Evolutionary conservation across 164 flowering plant species (phyloP), one percentile per base, ranked within the genome.

Genomic region (Brasenia schreberi): DNA sequence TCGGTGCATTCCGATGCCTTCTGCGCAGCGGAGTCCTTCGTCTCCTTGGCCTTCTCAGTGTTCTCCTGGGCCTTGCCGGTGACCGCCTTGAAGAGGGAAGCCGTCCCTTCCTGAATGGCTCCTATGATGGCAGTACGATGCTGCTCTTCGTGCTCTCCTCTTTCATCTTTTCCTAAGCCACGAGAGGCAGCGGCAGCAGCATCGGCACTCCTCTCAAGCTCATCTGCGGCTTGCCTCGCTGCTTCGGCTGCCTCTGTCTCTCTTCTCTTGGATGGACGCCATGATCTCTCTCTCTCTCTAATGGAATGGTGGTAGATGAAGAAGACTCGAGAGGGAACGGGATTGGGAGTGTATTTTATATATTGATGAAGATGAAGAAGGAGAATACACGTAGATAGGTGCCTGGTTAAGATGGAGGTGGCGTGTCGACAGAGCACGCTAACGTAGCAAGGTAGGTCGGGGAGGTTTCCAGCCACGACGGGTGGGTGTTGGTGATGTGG

Each of bases 41-140:
- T 19, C 63, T 79, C 76, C 60, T 58, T 67, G 3, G 77, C 73
- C 73, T 78, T 81, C 66, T 7, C 67, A 17, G 14, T 49, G 0
- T 79, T 70, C 65, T 75, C 74, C 12, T 1, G 39, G 0, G 72
- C 56, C 77, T 74, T 82, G 9, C 67, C 71, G 12, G 64, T 67
- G 12, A 86, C 87, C 0, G 83, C 80, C 71, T 67, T 75, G 58
- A 89, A 18, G n/a, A 87, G 71, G 14, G 66, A 49, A 12, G 27
- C 63, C 7, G 70, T 59, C 4, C 68, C 43, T 10, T 63, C 75
- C 18, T 63, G 43, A 61, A 66, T 18, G 4, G 62, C 42, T 19
- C 68, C 77, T 6, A 73, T 49, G 23, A 73, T 65, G 6, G 71
- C 73, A 19, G 67, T 42, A 4, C 17, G 59, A 19, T 44, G 67